These are phyloP conservation scores for Esteya vermicola DNA, from an alignment of 2,329 filamentous ascomycete species.

Conservation along the genomic window DNA sequence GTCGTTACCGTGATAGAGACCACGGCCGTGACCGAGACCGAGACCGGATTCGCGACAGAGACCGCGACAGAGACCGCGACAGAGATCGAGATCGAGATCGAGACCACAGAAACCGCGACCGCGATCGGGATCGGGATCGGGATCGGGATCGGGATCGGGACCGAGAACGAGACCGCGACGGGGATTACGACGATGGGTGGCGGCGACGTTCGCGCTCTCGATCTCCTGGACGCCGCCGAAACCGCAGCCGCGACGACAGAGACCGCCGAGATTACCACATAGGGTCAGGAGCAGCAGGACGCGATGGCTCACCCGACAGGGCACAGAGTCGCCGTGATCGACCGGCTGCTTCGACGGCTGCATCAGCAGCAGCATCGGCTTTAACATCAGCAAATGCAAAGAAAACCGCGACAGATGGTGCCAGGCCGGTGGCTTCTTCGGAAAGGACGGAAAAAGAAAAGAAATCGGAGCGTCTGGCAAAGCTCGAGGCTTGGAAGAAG, in stretches of 20 bases:
- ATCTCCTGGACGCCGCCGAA: slow-evolving; percentile 40
- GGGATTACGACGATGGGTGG: slow-evolving; percentile 55
- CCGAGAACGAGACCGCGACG: slow-evolving; percentile 41
- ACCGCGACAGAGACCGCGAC: slow-evolving; percentile 11
- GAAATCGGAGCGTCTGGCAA: slow-evolving; percentile 67
- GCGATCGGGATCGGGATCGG: slow-evolving; percentile 35
- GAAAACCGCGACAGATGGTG: too few species aligned
- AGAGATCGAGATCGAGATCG: slow-evolving; percentile 4
- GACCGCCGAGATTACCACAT: slow-evolving; percentile 43
- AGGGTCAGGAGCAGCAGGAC: slow-evolving; percentile 39
- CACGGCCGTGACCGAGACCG: slow-evolving; percentile 34
- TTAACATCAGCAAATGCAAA: too few species aligned
- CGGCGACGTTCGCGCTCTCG: slow-evolving; percentile 49
- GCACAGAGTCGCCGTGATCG: slow-evolving; percentile 45
- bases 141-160: slow-evolving; percentile 52
- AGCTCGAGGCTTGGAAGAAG: slow-evolving; percentile 83
- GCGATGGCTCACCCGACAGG: slow-evolving; percentile 60
- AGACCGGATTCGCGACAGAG: slow-evolving; percentile 8
- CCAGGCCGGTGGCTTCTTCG: too few species aligned
- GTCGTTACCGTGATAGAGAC: slow-evolving; percentile 38
- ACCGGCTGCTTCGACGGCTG: neutral
- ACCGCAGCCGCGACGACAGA: slow-evolving; percentile 46
- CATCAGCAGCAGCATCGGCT: too few species aligned
- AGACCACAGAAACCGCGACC: slow-evolving; percentile 28
- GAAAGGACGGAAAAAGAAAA: slow-evolving; percentile 59